phyloP scores from a whole-genome alignment of 108 stramenopile genomes.

The Discostella stelligeroides region DNA sequence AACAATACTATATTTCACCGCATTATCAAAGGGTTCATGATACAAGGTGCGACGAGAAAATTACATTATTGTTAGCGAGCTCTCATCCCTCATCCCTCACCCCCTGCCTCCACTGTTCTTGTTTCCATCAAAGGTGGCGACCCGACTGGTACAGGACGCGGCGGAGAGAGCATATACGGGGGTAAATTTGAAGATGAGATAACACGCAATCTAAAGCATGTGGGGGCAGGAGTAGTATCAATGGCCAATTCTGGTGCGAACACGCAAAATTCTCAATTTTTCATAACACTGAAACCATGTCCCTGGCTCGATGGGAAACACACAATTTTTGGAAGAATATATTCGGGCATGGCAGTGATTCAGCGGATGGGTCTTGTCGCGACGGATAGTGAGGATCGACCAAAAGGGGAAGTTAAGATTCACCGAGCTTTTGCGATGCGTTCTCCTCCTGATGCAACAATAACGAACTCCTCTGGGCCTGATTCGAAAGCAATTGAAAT shows the following conservation, averaged over 20 bases:
- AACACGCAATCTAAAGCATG: constrained; percentile 81
- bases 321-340: constrained; percentile 94
- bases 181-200: constrained; percentile 95
- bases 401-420: constrained; percentile 70
- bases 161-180: constrained; percentile 88
- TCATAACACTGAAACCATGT: constrained; percentile 87
- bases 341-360: constrained; percentile 87
- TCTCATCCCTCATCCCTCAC: too few relatives aligned
- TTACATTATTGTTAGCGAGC: too few relatives aligned
- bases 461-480: too few relatives aligned
- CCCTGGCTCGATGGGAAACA: constrained; percentile 94
- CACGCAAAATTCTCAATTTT: constrained; percentile 95
- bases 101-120: too few relatives aligned
- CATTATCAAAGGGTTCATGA: constrained; percentile 94
- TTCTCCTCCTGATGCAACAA: constrained; percentile 27
- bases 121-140: too few relatives aligned
- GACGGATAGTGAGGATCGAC: constrained; percentile 85
- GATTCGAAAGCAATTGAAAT: too few relatives aligned
- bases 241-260: constrained; percentile 97
- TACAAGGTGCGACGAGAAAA: too few relatives aligned
- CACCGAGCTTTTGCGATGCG: constrained; percentile 44
- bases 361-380: constrained; percentile 93
- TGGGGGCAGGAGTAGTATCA: constrained; percentile 83
- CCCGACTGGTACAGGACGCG: constrained; percentile 89
- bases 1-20: constrained; percentile 93